Percentiles rank a stretch among this genome's conserved stretches.
These are phyloP conservation scores for Lecanicillium sp. DNA, from an alignment of 2,329 filamentous ascomycete species.

Conservation along the genomic window DNA sequence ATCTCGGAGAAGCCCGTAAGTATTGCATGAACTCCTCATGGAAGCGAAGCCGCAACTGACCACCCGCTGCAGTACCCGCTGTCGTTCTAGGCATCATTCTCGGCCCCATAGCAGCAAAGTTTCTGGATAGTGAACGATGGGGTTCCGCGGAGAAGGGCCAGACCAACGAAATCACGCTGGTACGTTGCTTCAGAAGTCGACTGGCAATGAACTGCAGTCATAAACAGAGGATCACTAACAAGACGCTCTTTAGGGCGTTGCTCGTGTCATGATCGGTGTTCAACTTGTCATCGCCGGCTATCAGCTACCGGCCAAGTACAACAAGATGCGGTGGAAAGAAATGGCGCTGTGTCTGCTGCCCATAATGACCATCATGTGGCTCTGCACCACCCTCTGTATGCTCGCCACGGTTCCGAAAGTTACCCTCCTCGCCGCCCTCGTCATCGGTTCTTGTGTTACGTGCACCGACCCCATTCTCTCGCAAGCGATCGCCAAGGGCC, in stretches of 20 bases:
- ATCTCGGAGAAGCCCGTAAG: constrained; percentile 46
- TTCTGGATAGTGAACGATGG: constrained; percentile 38
- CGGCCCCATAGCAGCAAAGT: constrained; percentile 45
- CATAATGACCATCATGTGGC: constrained; percentile 56
- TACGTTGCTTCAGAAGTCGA: constrained; percentile 11
- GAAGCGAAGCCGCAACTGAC: neutral
- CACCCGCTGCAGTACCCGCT: constrained; percentile 37
- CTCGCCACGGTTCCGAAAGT: constrained; percentile 47
- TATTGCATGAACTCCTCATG: constrained; percentile 2
- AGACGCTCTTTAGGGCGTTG: constrained; percentile 29
- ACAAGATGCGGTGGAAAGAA: constrained; percentile 39
- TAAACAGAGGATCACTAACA: neutral
- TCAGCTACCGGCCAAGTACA: constrained; percentile 51
- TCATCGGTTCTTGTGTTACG: constrained; percentile 53
- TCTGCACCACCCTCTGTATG: constrained; percentile 49
- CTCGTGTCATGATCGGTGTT: constrained; percentile 53
- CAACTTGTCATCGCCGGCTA: constrained; percentile 58
- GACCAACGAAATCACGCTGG: constrained; percentile 30
- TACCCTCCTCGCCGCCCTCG: constrained; percentile 43
- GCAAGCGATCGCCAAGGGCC: constrained; percentile 49
- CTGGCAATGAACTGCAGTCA: neutral
- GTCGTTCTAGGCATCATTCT: constrained; percentile 45
- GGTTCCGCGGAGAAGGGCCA: constrained; percentile 24
- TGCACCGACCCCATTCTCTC: constrained; percentile 57
- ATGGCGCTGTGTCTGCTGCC: constrained; percentile 48